These are phyloP conservation scores for Boletus albobrunnescens DNA, from an alignment of 1,284 basidiomycete genomes.

Conservation along the genomic window DNA sequence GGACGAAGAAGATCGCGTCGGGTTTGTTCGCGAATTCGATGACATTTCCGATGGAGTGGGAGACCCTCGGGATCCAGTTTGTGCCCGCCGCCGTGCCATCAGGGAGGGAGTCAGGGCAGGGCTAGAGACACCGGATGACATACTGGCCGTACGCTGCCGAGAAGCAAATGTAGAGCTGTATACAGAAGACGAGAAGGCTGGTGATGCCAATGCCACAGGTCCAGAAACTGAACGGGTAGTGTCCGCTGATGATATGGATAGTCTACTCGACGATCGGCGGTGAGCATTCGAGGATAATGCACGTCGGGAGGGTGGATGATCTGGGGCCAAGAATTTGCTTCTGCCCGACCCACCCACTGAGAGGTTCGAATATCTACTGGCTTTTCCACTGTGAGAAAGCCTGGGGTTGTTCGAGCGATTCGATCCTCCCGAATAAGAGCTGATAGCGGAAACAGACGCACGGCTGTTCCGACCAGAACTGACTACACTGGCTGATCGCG, in stretches of 20 bases:
- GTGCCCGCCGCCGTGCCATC: constrained; percentile 40
- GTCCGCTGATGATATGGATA: constrained; percentile 29
- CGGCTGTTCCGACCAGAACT: constrained; percentile 56
- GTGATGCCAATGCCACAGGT: constrained; percentile 28
- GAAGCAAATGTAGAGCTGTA: constrained; percentile 71
- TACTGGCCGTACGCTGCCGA: constrained; percentile 70
- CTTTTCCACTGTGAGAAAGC: constrained; percentile 37
- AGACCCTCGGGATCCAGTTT: constrained; percentile 47
- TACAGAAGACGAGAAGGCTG: constrained; percentile 38
- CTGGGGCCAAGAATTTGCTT: constrained; percentile 48
- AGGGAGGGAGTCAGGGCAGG: constrained; percentile 35
- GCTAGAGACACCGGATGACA: constrained; percentile 42
- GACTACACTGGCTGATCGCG: constrained; percentile 59
- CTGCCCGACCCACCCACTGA: constrained; percentile 40
- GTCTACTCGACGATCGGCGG: constrained; percentile 34
- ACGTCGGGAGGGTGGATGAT: constrained; percentile 42
- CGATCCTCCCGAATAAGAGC: constrained; percentile 22
- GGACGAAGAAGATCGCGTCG: constrained; percentile 41
- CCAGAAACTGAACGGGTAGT: constrained; percentile 35
- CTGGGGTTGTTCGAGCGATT: constrained; percentile 24
- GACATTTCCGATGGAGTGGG: constrained; percentile 55
- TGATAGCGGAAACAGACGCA: constrained; percentile 37
- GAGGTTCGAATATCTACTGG: constrained; percentile 46
- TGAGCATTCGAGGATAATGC: constrained; percentile 41
- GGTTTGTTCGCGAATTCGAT: constrained; percentile 40